These are phyloP conservation scores for Neurospora sp. DNA, from an alignment of 495 filamentous ascomycete genomes.

Conservation along the genomic window DNA sequence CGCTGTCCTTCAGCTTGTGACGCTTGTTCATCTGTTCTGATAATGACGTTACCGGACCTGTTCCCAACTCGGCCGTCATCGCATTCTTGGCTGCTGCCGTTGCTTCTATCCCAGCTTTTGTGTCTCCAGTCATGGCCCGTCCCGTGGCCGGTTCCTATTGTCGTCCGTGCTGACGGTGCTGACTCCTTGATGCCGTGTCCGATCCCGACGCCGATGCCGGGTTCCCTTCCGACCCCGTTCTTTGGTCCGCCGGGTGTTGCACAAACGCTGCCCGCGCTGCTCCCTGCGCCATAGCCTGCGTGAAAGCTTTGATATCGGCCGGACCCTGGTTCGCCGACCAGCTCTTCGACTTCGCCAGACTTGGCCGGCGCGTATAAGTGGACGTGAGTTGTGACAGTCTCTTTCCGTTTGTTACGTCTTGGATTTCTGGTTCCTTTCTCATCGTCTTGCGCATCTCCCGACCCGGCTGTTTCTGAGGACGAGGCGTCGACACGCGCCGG, in stretches of 20 bases:
- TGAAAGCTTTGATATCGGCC: background rate
- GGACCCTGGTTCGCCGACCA: background rate
- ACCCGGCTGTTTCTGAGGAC: background rate
- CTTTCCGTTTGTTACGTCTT: background rate
- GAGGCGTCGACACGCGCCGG: background rate
- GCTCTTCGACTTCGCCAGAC: background rate
- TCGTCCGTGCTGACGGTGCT: background rate
- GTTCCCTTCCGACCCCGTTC: background rate
- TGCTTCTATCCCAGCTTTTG: background rate
- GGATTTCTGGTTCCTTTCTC: slow-evolving; percentile 2
- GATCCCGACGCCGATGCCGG: background rate
- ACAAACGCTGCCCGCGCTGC: slow-evolving; percentile 17
- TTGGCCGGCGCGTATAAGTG: slow-evolving; percentile 13
- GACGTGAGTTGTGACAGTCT: slow-evolving; percentile 9
- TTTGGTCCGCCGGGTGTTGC: background rate
- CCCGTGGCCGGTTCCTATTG: background rate
- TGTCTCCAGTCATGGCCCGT: background rate
- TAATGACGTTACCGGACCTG: background rate
- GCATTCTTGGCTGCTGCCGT: slow-evolving; percentile 2
- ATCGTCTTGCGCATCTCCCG: slow-evolving; percentile 20
- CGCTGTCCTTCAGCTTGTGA: background rate
- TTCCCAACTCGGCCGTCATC: background rate
- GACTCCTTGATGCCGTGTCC: background rate
- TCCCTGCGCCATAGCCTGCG: slow-evolving; percentile 16
- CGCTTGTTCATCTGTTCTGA: background rate